A percentile compares a stretch with the other conserved stretches of the same genome.
Conservation (phyloP, 495 filamentous ascomycete genomes). For the Ascobolus immersus region DNA sequence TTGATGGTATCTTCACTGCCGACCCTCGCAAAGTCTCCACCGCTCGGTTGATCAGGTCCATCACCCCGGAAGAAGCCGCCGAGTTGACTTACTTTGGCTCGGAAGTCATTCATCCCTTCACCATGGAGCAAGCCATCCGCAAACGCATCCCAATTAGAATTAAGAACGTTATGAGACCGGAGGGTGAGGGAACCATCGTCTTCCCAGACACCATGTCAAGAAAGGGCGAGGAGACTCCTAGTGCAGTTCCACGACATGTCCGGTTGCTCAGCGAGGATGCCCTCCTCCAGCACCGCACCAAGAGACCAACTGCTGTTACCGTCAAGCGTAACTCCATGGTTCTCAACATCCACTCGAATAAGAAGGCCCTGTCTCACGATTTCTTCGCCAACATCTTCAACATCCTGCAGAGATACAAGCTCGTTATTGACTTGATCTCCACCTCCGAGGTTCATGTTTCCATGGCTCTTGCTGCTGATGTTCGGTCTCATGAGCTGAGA, state of each 20-base stretch:
- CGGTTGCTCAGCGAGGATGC: conserved; percentile 6
- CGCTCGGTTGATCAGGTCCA: conserved; percentile 44
- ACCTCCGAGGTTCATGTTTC: conserved; percentile 88
- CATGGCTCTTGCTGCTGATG: conserved; percentile 44
- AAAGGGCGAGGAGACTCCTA: conserved; percentile 16
- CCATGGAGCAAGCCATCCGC: conserved; percentile 93
- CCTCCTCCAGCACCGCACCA: conserved; percentile 25
- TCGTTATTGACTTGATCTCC: conserved; percentile 81
- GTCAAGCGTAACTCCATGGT: conserved; percentile 84
- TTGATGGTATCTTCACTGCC: conserved; percentile 74
- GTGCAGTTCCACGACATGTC: conserved; percentile 9
- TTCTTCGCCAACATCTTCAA: conserved; percentile 81
- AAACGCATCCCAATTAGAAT: conserved; percentile 68
- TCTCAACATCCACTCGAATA: conserved; percentile 86
- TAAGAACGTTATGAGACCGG: conserved; percentile 93
- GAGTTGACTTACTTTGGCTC: conserved; percentile 84
- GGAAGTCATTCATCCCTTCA: conserved; percentile 91
- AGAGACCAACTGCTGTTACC: conserved; percentile 74
- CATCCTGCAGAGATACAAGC: conserved; percentile 49
- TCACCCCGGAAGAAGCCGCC: conserved; percentile 69
- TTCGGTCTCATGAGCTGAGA: conserved; percentile 28
- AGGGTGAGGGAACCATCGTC: conserved; percentile 66
- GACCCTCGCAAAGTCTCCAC: conserved; percentile 75
- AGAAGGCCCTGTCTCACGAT: conserved; percentile 61
- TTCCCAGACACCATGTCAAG: conserved; percentile 19